A percentile compares a stretch with the other conserved stretches of the same genome.
phyloP scores from a whole-genome alignment of 2,329 filamentous ascomycete genomes.

The Diaporthe citrichinensis region DNA sequence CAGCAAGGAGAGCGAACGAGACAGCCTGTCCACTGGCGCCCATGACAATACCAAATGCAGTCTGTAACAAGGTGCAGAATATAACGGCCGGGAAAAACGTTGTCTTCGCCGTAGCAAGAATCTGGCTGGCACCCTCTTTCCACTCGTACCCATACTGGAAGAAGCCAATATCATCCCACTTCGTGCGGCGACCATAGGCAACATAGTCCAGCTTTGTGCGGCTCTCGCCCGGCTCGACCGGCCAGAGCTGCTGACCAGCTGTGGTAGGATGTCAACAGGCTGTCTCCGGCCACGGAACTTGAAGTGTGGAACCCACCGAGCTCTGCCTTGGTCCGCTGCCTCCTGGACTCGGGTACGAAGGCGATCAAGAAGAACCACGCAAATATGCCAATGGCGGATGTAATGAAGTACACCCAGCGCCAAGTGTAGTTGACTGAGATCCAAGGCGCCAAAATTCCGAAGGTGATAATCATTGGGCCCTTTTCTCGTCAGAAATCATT shows the following conservation, averaged over 20 bases:
- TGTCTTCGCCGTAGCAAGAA: slow-evolving; percentile 49
- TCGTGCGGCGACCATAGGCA: slow-evolving; percentile 46
- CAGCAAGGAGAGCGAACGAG: slow-evolving; percentile 46
- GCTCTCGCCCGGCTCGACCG: slow-evolving; percentile 44
- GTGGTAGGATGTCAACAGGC: background rate
- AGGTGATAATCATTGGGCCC: slow-evolving; percentile 49
- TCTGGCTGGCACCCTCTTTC: slow-evolving; percentile 43
- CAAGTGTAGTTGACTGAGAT: slow-evolving; percentile 50
- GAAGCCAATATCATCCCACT: slow-evolving; percentile 50
- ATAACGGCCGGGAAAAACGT: slow-evolving; percentile 51
- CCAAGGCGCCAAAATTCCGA: slow-evolving; percentile 48
- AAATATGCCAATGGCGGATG: slow-evolving; percentile 48
- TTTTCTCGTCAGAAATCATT: background rate
- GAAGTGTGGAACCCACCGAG: slow-evolving; percentile 44
- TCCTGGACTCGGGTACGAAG: slow-evolving; percentile 53
- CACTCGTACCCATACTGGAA: slow-evolving; percentile 50
- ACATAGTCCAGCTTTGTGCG: slow-evolving; percentile 48
- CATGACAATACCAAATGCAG: slow-evolving; percentile 47
- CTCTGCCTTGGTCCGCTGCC: slow-evolving; percentile 48
- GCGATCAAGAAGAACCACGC: slow-evolving; percentile 52
- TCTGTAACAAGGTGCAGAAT: slow-evolving; percentile 50
- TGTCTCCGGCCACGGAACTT: rapidly evolving
- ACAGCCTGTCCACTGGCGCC: slow-evolving; percentile 47
- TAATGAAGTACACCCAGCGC: slow-evolving; percentile 54
- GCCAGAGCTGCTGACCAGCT: slow-evolving; percentile 24